Conservation (phyloP, 2,329 filamentous ascomycete genomes). For the Golovinomyces cichoracearum region DNA sequence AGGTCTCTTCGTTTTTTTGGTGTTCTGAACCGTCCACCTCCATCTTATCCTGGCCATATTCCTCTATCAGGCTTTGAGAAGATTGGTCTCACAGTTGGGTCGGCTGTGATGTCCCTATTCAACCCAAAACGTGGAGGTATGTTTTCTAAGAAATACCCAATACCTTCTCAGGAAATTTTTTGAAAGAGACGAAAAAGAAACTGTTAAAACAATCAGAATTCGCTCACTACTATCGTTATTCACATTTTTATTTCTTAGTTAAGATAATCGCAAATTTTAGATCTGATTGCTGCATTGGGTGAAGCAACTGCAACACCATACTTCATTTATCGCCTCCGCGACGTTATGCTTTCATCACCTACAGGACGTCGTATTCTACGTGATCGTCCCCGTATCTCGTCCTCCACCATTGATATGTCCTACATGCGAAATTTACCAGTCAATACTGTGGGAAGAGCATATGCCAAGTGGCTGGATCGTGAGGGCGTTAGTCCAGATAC, state of each 20-base stretch:
- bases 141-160: background rate
- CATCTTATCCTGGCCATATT: conserved; percentile 39
- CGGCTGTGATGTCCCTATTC: conserved; percentile 34
- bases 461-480: conserved; percentile 73
- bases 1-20: conserved; percentile 41
- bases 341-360: conserved; percentile 63
- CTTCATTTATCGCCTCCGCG: conserved; percentile 75
- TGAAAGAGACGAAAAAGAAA: background rate
- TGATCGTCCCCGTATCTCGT: conserved; percentile 69
- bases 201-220: too few species aligned
- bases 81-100: conserved; percentile 39
- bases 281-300: conserved; percentile 81
- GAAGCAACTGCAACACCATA: conserved; percentile 86
- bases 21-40: conserved; percentile 47
- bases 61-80: conserved; percentile 61
- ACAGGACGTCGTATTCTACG: conserved; percentile 80
- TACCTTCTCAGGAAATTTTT: conserved; percentile 1
- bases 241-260: background rate
- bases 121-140: conserved; percentile 57
- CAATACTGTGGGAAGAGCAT: conserved; percentile 55
- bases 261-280: conserved; percentile 19
- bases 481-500: conserved; percentile 89
- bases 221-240: too few species aligned
- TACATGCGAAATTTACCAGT: conserved; percentile 45
- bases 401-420: conserved; percentile 34